Percentiles rank a stretch among this genome's conserved stretches.
Evolutionary conservation across 2,329 filamentous ascomycete species (phyloP).

Genomic region (Diaporthe velutina): DNA sequence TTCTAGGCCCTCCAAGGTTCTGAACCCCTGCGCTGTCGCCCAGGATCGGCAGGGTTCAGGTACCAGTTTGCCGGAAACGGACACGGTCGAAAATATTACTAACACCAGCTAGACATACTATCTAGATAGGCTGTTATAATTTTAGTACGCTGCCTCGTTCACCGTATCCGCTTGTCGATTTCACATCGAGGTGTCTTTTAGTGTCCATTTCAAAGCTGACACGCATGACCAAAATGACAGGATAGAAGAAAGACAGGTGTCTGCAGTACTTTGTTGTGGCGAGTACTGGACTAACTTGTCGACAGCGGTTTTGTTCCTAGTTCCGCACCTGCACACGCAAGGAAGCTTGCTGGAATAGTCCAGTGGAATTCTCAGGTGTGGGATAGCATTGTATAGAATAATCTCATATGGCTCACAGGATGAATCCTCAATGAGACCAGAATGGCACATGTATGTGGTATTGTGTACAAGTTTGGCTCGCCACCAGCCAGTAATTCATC

Average conservation of each 20-base stretch:
- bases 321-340: background rate
- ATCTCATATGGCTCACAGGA: background rate
- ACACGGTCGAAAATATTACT: background rate
- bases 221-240: background rate
- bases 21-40: constrained; percentile 8
- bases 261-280: background rate
- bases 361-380: no score
- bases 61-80: constrained; percentile 13
- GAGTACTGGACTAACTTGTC: background rate
- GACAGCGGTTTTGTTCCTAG: background rate
- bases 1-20: background rate
- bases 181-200: background rate
- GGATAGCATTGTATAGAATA: background rate
- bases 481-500: background rate
- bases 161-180: background rate
- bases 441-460: background rate
- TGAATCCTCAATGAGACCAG: background rate
- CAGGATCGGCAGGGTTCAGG: constrained; percentile 24
- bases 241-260: background rate
- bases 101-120: no score
- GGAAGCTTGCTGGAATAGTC: background rate
- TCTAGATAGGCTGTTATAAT: background rate
- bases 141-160: background rate
- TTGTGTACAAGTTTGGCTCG: constrained; percentile 19
- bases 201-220: background rate